phyloP scores from a whole-genome alignment of 2,329 filamentous ascomycete species.

The Chrysoporthe deuterocubensis region DNA sequence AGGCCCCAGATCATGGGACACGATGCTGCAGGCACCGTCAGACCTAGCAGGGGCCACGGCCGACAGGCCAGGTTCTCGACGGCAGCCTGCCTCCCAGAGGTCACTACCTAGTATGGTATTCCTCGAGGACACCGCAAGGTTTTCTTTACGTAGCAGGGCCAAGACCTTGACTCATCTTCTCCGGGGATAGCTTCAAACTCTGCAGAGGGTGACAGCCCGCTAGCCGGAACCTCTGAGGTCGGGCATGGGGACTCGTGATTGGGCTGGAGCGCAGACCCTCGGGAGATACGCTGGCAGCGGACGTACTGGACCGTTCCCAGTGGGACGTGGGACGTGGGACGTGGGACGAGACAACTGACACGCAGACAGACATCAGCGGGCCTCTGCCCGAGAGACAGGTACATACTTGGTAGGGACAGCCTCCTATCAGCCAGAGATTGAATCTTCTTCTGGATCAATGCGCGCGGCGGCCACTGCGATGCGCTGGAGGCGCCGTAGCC shows the following conservation, averaged over 20 bases:
- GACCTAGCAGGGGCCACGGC: conserved; percentile 4
- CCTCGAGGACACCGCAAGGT: no score
- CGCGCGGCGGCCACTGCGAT: not conserved
- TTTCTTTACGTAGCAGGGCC: not conserved
- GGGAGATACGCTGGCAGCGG: not conserved
- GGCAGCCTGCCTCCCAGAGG: no score
- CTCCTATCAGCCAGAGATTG: conserved; percentile 5
- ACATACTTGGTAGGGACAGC: not conserved
- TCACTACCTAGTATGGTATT: no score
- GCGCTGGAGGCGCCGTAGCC: not conserved
- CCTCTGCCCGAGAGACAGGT: not conserved
- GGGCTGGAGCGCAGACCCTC: not conserved
- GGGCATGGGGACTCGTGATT: not conserved
- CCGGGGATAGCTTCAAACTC: conserved; percentile 20
- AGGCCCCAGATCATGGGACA: conserved; percentile 8
- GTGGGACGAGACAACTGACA: no score
- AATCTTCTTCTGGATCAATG: not conserved
- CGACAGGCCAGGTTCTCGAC: not conserved
- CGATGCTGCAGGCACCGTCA: conserved; percentile 6
- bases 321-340: no score
- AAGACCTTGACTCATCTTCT: conserved; percentile 10
- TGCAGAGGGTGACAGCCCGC: conserved; percentile 12
- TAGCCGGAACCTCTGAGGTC: conserved; percentile 11
- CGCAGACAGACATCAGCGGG: conserved; percentile 1
- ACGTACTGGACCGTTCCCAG: not conserved